Percentiles rank a stretch among this genome's conserved stretches.
phyloP scores from a whole-genome alignment of 192 early-diverging fungal genomes.

The Coemansia umbellata region DNA sequence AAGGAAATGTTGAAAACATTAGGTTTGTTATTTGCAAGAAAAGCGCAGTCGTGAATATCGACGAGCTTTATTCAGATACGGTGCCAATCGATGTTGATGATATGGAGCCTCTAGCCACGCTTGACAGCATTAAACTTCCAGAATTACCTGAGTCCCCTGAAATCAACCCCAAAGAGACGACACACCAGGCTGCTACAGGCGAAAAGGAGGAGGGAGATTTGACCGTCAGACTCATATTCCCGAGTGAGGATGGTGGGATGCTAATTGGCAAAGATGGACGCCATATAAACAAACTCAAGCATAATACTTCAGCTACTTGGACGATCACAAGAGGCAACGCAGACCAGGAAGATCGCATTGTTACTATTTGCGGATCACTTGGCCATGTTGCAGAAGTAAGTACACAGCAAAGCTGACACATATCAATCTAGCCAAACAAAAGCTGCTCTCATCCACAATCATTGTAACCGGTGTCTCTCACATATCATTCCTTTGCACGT shows the following conservation, averaged over 20 bases:
- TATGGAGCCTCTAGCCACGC: not conserved
- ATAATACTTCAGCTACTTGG: slow-evolving; percentile 25
- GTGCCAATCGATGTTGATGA: not conserved
- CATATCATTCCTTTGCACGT: not conserved
- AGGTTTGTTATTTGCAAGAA: too few relatives aligned
- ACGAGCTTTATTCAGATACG: not conserved
- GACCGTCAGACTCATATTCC: slow-evolving; percentile 29
- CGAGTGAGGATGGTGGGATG: slow-evolving; percentile 39
- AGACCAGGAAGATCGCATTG: slow-evolving; percentile 29
- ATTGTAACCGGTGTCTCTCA: too few relatives aligned
- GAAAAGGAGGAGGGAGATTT: not conserved
- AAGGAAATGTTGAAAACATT: too few relatives aligned
- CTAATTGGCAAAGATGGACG: slow-evolving; percentile 45
- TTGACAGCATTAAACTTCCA: not conserved
- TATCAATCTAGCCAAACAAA: not conserved
- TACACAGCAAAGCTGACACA: too few relatives aligned
- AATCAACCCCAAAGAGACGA: too few relatives aligned
- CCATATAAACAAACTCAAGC: slow-evolving; percentile 47
- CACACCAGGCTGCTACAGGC: too few relatives aligned
- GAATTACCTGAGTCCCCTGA: too few relatives aligned
- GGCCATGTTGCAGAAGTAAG: slow-evolving; percentile 33
- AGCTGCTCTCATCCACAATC: not conserved
- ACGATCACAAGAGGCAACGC: slow-evolving; percentile 21
- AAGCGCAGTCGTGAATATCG: too few relatives aligned
- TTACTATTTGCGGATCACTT: slow-evolving; percentile 22